Evolutionary conservation across 768 basidiomycete genomes (phyloP).

Genomic region (Kockovaella imperatae): DNA sequence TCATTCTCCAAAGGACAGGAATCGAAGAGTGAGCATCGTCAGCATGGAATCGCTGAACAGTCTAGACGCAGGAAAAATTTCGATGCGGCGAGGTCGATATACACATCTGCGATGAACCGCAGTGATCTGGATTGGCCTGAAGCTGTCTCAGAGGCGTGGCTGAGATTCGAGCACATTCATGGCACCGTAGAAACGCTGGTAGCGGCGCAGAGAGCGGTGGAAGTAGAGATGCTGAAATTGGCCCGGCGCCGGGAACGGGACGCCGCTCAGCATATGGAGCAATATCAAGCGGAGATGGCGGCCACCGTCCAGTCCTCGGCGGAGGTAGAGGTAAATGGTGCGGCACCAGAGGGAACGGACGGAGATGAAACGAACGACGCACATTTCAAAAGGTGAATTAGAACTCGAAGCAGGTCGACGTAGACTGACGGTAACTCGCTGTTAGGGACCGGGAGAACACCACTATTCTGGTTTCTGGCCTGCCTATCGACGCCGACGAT

Average conservation of each 20-base stretch:
- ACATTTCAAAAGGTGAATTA: constrained; percentile 8
- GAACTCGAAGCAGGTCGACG: background rate
- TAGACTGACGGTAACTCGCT: background rate
- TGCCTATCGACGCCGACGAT: constrained; percentile 55
- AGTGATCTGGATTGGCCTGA: constrained; percentile 86
- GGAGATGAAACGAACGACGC: too few relatives aligned
- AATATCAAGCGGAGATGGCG: background rate
- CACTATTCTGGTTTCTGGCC: constrained; percentile 75
- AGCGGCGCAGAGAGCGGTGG: constrained; percentile 14
- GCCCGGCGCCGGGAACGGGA: constrained; percentile 34
- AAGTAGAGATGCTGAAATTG: constrained; percentile 42
- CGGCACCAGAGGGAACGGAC: background rate
- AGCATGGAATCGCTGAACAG: background rate
- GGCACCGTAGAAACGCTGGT: constrained; percentile 57
- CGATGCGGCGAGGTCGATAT: constrained; percentile 60
- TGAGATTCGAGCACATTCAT: constrained; percentile 74
- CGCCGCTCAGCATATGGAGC: constrained; percentile 10
- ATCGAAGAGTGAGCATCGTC: constrained; percentile 23
- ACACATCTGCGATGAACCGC: constrained; percentile 59
- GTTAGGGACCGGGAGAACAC: constrained; percentile 87
- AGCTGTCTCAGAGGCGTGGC: constrained; percentile 83
- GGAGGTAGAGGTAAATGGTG: too few relatives aligned
- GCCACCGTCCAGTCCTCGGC: background rate
- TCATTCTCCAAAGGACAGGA: constrained; percentile 18
- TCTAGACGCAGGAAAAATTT: constrained; percentile 39